phyloP scores from a whole-genome alignment of 495 filamentous ascomycete genomes.

The Neurospora sp. region DNA sequence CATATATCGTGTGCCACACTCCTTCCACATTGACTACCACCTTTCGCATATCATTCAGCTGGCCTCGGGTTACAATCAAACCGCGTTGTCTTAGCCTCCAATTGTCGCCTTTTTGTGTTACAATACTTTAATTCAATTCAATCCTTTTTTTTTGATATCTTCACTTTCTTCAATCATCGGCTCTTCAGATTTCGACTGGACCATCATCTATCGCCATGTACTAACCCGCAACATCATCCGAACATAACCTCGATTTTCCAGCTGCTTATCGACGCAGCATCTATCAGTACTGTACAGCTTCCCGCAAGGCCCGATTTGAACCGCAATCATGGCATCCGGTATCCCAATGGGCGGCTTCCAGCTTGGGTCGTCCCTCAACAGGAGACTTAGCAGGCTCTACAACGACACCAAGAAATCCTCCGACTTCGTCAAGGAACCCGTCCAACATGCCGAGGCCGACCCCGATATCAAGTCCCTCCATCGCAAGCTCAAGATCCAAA shows the following conservation, averaged over 20 bases:
- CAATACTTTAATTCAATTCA: not conserved
- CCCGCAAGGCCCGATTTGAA: not conserved
- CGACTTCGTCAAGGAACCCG: slow-evolving; percentile 67
- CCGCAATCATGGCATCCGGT: slow-evolving; percentile 35
- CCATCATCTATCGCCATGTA: not conserved
- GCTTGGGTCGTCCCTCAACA: slow-evolving; percentile 41
- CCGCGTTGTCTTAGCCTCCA: not conserved
- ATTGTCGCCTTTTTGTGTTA: not conserved
- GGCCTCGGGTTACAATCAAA: not conserved
- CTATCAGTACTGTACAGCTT: not conserved
- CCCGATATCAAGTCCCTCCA: slow-evolving; percentile 47
- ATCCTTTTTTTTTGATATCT: not conserved
- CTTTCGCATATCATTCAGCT: not conserved
- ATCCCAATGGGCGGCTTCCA: slow-evolving; percentile 35
- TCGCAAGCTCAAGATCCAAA: slow-evolving; percentile 53
- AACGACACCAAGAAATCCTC: slow-evolving; percentile 86
- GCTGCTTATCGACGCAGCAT: too few species aligned
- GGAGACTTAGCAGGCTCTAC: slow-evolving; percentile 79
- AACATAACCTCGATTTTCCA: too few species aligned
- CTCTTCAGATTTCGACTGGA: not conserved
- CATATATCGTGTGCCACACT: not conserved
- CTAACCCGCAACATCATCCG: not conserved
- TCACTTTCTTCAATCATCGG: not conserved
- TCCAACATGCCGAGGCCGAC: slow-evolving; percentile 44
- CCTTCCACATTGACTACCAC: not conserved